Evolutionary conservation across 208 protist genomes (phyloP).

Genomic region (Lotmaria passim): DNA sequence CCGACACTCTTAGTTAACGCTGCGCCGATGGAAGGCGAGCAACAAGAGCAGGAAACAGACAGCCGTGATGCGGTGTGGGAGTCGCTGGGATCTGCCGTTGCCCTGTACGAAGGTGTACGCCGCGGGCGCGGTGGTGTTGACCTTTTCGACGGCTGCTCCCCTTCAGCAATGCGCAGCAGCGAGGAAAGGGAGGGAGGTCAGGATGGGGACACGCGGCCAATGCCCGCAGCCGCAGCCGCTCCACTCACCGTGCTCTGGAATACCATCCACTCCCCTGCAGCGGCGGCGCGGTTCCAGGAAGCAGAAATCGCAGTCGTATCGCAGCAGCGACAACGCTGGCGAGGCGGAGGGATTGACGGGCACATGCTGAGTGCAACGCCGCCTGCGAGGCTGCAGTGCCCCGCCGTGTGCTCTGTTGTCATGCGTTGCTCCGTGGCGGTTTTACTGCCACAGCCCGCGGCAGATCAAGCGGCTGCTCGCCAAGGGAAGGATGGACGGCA

Average conservation of each 20-base stretch:
- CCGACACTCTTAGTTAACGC: neutral
- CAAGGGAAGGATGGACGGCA: too few species aligned
- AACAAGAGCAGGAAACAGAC: neutral
- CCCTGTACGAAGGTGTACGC: constrained; percentile 17
- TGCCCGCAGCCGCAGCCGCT: neutral
- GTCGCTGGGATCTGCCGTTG: constrained; percentile 12
- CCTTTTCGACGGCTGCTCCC: neutral
- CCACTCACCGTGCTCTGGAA: constrained; percentile 43
- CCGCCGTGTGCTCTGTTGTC: constrained; percentile 43
- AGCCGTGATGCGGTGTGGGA: constrained; percentile 2
- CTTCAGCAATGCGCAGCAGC: neutral
- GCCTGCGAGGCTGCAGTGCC: neutral
- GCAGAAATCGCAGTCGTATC: neutral
- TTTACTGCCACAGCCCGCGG: constrained; percentile 4
- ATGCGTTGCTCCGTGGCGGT: constrained; percentile 49
- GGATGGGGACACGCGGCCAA: too few species aligned
- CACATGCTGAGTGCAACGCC: neutral
- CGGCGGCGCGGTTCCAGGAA: neutral
- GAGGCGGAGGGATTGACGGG: neutral
- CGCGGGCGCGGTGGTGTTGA: neutral
- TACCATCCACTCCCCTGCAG: constrained; percentile 22
- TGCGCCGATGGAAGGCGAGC: neutral
- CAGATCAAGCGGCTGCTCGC: too few species aligned
- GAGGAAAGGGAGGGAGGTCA: neutral
- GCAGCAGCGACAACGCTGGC: neutral